phyloP scores from a whole-genome alignment of 352 stramenopile species.

The Phytophthora podocarpi region DNA sequence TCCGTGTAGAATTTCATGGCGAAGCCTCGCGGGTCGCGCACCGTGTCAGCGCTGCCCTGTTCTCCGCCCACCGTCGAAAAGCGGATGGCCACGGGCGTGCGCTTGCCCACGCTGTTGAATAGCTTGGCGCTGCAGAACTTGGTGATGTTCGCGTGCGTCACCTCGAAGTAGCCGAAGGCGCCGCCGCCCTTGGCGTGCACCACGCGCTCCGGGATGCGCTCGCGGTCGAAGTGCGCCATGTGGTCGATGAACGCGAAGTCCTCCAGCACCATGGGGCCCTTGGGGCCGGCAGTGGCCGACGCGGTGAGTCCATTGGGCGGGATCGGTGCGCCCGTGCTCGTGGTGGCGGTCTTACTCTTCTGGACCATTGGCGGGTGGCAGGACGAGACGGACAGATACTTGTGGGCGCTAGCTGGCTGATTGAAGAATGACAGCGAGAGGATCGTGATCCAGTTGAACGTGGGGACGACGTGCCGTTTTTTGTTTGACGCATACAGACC shows the following conservation, averaged over 20 bases:
- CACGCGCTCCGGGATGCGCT: slow-evolving; percentile 92
- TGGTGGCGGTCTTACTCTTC: slow-evolving; percentile 44
- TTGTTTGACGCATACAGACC: slow-evolving; percentile 35
- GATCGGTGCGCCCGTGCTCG: slow-evolving; percentile 66
- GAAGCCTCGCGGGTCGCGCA: slow-evolving; percentile 90
- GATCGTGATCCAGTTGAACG: slow-evolving; percentile 2
- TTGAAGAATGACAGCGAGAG: slow-evolving; percentile 31
- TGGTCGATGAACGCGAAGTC: slow-evolving; percentile 91
- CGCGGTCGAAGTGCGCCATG: slow-evolving; percentile 92
- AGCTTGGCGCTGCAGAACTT: slow-evolving; percentile 81
- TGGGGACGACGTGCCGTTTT: slow-evolving; percentile 4
- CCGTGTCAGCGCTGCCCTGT: slow-evolving; percentile 81
- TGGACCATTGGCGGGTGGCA: slow-evolving; percentile 12
- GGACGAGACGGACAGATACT: background rate
- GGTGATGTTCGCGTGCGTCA: slow-evolving; percentile 62
- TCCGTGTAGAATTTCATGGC: slow-evolving; percentile 95
- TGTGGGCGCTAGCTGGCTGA: slow-evolving; percentile 8
- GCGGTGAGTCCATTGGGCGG: slow-evolving; percentile 69
- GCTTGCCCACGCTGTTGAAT: slow-evolving; percentile 78
- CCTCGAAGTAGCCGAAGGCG: slow-evolving; percentile 93
- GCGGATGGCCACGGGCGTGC: slow-evolving; percentile 82
- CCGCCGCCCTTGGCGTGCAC: slow-evolving; percentile 91
- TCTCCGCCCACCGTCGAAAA: slow-evolving; percentile 90
- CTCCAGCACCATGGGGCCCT: slow-evolving; percentile 71
- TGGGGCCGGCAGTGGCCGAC: slow-evolving; percentile 65